Evolutionary conservation across 495 filamentous ascomycete genomes (phyloP), one percentile per base, ranked within the genome.

Genomic region (Penicillium soppii): DNA sequence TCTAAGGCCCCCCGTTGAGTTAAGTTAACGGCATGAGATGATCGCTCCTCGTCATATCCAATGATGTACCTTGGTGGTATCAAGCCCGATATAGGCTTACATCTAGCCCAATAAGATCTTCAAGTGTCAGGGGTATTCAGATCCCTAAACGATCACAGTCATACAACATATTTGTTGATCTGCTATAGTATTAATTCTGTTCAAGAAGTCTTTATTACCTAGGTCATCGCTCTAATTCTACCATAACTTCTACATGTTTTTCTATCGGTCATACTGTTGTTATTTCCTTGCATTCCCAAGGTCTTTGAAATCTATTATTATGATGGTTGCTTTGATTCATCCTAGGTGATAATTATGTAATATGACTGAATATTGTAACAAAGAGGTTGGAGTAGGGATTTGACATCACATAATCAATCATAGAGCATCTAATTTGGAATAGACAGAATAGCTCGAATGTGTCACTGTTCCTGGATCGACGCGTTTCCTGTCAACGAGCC

Each of bases 21-120:
- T 17, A 12, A 23, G 7, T n/a, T 8, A 41, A 43, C 23, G 41
- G 41, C 13, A 22, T 30, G 13, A 13, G 13, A 27, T 40, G 47
- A 23, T 50, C 47, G 56, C 33, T 49, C 45, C 39, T 40, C 39
- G 50, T 50, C 55, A 19, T 36, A 22, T 33, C 60, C 53, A 63
- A 61, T 54, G 37, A 58, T 35, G 25, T 36, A 53, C 21, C 32
- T 30, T 41, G 33, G 47, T 47, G 20, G 17, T 32, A 26, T 23
- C 17, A 41, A 33, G 23, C 41, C 48, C 43, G 37, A 26, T 50
- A 47, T 35, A 32, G 36, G 20, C 36, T 29, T 43, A 43, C 43
- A 39, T 49, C 47, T 32, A 16, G 43, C 35, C 42, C 25, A 47
- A 19, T 23, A 15, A 29, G 16, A 30, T 26, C 36, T 16, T 1